These are phyloP conservation scores for Cutaneotrichosporon mucoides DNA, from an alignment of 1,284 basidiomycete species.

Conservation along the genomic window DNA sequence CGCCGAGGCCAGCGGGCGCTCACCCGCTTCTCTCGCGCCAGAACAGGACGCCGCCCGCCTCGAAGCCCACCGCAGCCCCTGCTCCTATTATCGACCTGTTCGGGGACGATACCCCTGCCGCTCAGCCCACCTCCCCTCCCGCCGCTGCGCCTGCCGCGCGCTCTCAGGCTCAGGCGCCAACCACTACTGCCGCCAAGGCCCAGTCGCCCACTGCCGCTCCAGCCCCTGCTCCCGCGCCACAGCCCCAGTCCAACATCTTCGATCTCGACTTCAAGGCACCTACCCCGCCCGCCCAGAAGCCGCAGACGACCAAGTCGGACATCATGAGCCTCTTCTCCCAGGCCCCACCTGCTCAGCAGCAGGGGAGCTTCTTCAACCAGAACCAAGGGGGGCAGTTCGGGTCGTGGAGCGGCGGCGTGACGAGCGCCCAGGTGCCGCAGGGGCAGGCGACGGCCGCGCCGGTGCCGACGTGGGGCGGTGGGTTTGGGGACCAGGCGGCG, in stretches of 20 bases:
- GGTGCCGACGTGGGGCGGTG: constrained; percentile 27
- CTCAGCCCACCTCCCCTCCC: constrained; percentile 18
- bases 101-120: constrained; percentile 24
- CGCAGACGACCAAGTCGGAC: constrained; percentile 35
- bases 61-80: constrained; percentile 18
- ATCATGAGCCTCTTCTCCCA: constrained; percentile 50
- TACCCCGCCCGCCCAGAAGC: constrained; percentile 21
- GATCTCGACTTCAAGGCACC: constrained; percentile 51
- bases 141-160: constrained; percentile 10
- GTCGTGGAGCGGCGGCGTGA: constrained; percentile 39
- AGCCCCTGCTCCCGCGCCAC: constrained; percentile 16
- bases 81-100: constrained; percentile 40
- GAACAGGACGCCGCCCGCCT: neutral
- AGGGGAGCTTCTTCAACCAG: constrained; percentile 23
- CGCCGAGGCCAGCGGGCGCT: constrained; percentile 13
- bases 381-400: constrained; percentile 22
- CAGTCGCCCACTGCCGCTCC: constrained; percentile 20
- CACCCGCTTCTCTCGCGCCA: constrained; percentile 43
- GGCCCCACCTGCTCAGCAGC: constrained; percentile 3
- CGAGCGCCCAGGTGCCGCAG: constrained; percentile 27
- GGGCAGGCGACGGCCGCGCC: constrained; percentile 21
- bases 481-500: constrained; percentile 35
- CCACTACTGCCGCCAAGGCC: constrained; percentile 18
- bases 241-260: constrained; percentile 38
- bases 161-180: constrained; percentile 12